Base-by-base conservation (phyloP, 495 filamentous ascomycete species). In the Lineolata rhizophorae region DNA sequence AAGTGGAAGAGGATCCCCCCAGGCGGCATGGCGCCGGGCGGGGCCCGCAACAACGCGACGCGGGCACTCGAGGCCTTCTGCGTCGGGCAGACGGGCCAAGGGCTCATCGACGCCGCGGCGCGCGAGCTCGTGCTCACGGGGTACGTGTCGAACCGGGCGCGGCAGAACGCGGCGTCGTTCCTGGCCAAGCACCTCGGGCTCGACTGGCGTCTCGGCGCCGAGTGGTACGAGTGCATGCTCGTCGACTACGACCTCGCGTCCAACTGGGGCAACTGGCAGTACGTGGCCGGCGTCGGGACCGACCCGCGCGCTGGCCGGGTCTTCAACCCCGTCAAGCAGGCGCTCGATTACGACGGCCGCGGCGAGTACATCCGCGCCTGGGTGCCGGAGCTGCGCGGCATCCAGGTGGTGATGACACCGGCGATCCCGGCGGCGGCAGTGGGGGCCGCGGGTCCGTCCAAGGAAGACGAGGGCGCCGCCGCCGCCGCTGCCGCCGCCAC, bases 201-300 rank as follows among this genome's bases (percentile, higher is more conserved):
- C 17, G 76, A 79, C 54, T 82, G 76, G 76, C 60, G 72, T 5
- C 53, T 76, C 16, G 76, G 76, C 3, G 75, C 71, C 3, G 76
- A 82, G 47, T 82, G 73, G 73, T 80, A 78, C 45, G 76, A 80
- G 45, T 60, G 57, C 38, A 43, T 70, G 35, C 60, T 80, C 8
- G 54, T 67, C 19, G 76, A 80, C 43, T 79, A 80, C 46, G 76
- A 82, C 39, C 54, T 74, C 8, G 61, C 60, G 20, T 69, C 57
- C 29, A 80, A 81, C 44, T 82, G 72, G 72, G 67, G 67, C 22
- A 79, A 77, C 42, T 82, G 73, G 76, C 72, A 77, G 50, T 79
- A 80, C 40, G 61, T 66, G 5, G 60, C 72, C 0, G 75, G 76
- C 4, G 72, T 80, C 0, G 76, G 76, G 14, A 80, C 78, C 44